Conservation (phyloP, 2,329 filamentous ascomycete species). For the Verticillium tricorpus region DNA sequence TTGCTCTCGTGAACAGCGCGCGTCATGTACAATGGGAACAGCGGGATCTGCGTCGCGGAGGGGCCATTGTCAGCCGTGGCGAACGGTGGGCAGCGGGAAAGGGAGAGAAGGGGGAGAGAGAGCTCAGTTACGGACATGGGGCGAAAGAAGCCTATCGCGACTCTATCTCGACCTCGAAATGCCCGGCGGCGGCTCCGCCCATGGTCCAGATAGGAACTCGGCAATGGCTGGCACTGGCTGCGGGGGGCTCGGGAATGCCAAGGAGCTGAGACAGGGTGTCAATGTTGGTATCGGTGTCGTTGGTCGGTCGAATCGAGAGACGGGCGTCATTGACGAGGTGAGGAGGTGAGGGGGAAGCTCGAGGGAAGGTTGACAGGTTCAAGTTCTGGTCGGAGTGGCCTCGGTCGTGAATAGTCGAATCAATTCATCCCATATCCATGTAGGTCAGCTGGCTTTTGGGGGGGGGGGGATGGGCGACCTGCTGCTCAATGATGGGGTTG, state of each 20-base stretch:
- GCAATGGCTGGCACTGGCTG: not conserved
- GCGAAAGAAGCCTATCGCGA: not conserved
- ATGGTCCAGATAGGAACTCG: not conserved
- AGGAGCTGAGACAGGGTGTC: not conserved
- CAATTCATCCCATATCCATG: not conserved
- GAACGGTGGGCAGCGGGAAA: not conserved
- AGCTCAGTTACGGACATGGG: not conserved
- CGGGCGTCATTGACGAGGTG: not conserved
- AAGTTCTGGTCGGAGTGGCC: not conserved
- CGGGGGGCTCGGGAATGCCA: not conserved
- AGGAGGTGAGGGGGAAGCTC: not conserved
- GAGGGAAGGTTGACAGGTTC: not conserved
- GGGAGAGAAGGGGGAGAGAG: not conserved
- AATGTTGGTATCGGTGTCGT: not conserved
- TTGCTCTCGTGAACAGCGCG: not conserved
- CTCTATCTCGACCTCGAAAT: not conserved
- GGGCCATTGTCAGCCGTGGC: not conserved
- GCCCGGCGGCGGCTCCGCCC: not conserved
- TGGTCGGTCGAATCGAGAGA: not conserved
- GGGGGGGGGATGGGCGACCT: not conserved
- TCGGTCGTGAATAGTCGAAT: not conserved
- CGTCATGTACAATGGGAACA: not conserved
- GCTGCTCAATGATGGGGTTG: not conserved
- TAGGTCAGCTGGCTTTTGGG: not conserved
- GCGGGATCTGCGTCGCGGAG: not conserved